Conservation (phyloP, 352 stramenopile species). For the Thalassiosira hispida region DNA sequence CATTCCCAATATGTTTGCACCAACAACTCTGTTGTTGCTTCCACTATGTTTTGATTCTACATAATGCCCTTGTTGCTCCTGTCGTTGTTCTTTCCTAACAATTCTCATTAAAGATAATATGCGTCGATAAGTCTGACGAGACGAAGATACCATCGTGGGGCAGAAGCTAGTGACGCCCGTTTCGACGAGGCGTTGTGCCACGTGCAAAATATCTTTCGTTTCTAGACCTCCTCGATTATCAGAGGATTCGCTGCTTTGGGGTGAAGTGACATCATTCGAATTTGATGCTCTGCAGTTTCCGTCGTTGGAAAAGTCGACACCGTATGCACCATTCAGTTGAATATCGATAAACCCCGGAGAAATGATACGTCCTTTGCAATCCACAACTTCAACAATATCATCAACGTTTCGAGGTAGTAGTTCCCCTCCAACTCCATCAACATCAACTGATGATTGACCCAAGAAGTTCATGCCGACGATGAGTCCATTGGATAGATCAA, state of each 20-base stretch:
- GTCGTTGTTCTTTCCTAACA: conserved; percentile 25
- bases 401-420: not conserved
- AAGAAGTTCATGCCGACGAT: conserved; percentile 15
- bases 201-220: conserved; percentile 20
- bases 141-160: conserved; percentile 90
- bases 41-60: conserved; percentile 8
- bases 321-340: conserved; percentile 90
- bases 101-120: conserved; percentile 70
- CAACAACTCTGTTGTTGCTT: conserved; percentile 48
- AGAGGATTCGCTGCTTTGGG: too few species aligned
- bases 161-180: conserved; percentile 89
- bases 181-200: conserved; percentile 24
- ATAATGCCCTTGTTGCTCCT: conserved; percentile 39
- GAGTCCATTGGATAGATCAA: conserved; percentile 15
- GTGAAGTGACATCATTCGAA: too few species aligned
- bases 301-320: conserved; percentile 87
- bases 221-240: not conserved
- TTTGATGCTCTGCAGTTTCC: too few species aligned
- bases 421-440: not conserved
- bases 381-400: conserved; percentile 50
- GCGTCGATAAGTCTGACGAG: conserved; percentile 75
- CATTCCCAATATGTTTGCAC: conserved; percentile 87
- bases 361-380: conserved; percentile 85
- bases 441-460: not conserved
- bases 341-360: conserved; percentile 90